Percentiles rank a stretch among this genome's conserved stretches.
Conservation (phyloP, 1,284 basidiomycete genomes). For the Fistulinella staudtii region DNA sequence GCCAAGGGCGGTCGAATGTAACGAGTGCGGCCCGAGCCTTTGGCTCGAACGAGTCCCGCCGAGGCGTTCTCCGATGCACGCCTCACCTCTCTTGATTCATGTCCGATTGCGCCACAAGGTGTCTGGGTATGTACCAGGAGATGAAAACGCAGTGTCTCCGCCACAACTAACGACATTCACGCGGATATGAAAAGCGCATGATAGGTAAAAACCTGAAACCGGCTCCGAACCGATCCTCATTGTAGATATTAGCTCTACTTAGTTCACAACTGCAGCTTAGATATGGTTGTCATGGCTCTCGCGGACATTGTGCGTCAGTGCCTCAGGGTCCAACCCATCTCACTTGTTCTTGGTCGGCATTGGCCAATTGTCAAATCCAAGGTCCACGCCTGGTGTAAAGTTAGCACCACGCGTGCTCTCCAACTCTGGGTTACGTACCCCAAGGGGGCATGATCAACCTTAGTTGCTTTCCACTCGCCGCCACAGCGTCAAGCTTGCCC, state of each 20-base stretch:
- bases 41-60: constrained; percentile 2
- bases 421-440: constrained; percentile 43
- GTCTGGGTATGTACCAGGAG: too few relatives aligned
- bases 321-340: constrained; percentile 1
- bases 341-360: constrained; percentile 6
- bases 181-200: neutral
- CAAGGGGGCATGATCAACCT: constrained; percentile 63
- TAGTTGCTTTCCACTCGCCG: constrained; percentile 68
- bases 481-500: constrained; percentile 59
- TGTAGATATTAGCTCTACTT: neutral
- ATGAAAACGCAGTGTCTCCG: neutral
- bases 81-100: neutral
- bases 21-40: neutral
- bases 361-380: constrained; percentile 68
- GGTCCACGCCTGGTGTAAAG: constrained; percentile 47
- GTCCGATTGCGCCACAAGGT: neutral
- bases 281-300: neutral
- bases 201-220: neutral
- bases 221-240: neutral
- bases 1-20: constrained; percentile 5
- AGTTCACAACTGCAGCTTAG: neutral
- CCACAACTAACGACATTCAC: constrained; percentile 1
- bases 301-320: neutral
- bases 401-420: constrained; percentile 6
- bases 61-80: neutral